Percentiles rank a stretch among this genome's conserved stretches.
Evolutionary conservation across 192 early-diverging fungal species (phyloP).

Genomic region (Coemansia sp.): DNA sequence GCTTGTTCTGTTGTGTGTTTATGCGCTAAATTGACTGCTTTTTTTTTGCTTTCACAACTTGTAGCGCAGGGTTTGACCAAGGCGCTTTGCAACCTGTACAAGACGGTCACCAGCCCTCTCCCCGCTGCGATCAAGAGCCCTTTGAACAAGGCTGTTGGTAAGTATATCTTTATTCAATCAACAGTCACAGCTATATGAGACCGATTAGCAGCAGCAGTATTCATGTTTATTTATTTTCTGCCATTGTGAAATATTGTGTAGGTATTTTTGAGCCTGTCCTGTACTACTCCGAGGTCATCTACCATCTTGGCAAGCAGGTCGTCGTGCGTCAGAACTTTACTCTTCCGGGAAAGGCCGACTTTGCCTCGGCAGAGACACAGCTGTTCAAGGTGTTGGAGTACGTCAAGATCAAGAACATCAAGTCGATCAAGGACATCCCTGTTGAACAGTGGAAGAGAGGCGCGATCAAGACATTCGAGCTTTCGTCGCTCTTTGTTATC

Average conservation of each 20-base stretch:
- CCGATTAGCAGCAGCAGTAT: background rate
- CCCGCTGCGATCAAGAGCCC: conserved; percentile 45
- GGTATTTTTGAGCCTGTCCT: conserved; percentile 38
- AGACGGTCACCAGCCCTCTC: conserved; percentile 36
- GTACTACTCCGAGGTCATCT: conserved; percentile 53
- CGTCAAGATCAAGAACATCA: conserved; percentile 44
- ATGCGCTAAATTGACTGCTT: background rate
- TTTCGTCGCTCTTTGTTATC: conserved; percentile 46
- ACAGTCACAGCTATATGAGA: too few species aligned
- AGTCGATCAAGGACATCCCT: conserved; percentile 49
- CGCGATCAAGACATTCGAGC: conserved; percentile 53
- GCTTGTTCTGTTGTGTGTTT: background rate
- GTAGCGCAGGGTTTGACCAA: conserved; percentile 50
- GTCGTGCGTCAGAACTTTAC: conserved; percentile 46
- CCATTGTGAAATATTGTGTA: background rate
- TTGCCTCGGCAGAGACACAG: conserved; percentile 47
- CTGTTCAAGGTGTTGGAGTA: conserved; percentile 53
- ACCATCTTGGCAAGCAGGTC: conserved; percentile 49
- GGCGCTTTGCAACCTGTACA: conserved; percentile 51
- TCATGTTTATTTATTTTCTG: background rate
- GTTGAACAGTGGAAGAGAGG: conserved; percentile 48
- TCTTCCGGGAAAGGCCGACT: conserved; percentile 47
- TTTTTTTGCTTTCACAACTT: background rate
- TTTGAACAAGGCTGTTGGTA: conserved; percentile 46
- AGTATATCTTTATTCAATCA: background rate